These are phyloP conservation scores for Alternaria alternata DNA, from an alignment of 2,329 filamentous ascomycete species.

Conservation along the genomic window DNA sequence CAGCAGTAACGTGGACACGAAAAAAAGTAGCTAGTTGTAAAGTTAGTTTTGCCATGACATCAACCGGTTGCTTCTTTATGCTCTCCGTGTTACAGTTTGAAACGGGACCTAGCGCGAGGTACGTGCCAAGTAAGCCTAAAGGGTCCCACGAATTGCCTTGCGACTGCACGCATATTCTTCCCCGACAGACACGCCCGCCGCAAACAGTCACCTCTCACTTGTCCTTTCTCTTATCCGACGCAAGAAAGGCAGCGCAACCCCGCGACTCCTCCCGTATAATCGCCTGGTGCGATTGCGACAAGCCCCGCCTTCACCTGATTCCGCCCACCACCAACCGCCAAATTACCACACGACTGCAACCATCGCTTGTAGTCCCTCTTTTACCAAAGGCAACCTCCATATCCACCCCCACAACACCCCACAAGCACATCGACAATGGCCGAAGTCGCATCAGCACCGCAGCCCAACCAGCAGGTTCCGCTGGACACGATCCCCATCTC, in stretches of 20 bases:
- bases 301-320: constrained; percentile 26
- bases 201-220: constrained; percentile 22
- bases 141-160: constrained; percentile 21
- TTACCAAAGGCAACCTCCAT: neutral
- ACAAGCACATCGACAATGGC: constrained; percentile 39
- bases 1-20: constrained; percentile 33
- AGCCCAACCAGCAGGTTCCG: constrained; percentile 59
- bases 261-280: constrained; percentile 36
- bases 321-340: constrained; percentile 27
- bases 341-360: constrained; percentile 23
- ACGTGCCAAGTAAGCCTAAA: constrained; percentile 17
- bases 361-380: constrained; percentile 10
- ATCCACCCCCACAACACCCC: neutral
- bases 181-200: constrained; percentile 28
- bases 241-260: constrained; percentile 20
- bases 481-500: constrained; percentile 66
- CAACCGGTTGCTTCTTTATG: constrained; percentile 17
- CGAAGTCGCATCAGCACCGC: constrained; percentile 48
- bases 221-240: constrained; percentile 21
- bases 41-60: constrained; percentile 68
- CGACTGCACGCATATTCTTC: constrained; percentile 37
- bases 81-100: constrained; percentile 17
- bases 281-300: constrained; percentile 48
- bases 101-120: constrained; percentile 23
- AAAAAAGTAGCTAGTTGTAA: constrained; percentile 44